Evolutionary conservation across 1,139 yeast species (phyloP), one percentile per base, ranked within the genome.

Genomic region (Geotrichum phurueaensis): DNA sequence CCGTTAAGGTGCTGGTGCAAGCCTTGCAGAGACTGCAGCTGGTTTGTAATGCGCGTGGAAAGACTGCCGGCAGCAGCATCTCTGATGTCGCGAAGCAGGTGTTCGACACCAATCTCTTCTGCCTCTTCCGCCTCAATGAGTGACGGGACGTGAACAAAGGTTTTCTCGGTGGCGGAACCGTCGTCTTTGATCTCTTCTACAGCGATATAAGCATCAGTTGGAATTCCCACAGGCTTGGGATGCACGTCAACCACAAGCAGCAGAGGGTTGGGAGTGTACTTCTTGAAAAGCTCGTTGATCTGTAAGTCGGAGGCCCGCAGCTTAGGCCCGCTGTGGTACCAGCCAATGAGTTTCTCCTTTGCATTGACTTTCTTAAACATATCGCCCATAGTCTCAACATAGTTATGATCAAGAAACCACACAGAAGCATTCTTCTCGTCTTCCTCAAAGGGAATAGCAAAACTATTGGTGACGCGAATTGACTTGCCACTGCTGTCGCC

Each of bases 281-380:
- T 86, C 74, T 88, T 92, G 78, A 95, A 91, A 57, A 86, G 75
- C 67, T 94, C 97, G 71, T 92, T 94, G 71, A 95, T 94, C 71
- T 88, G 89, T 67, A 94, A 79, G 73, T 95, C 99, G 20, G 96
- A 86, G 1, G 94, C 83, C 69, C 84, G 85, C 68, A 95, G 81
- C 74, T 92, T 91, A 15, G 98, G 98, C 0, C 99, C 99, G 20
- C 96, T 86, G 73, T 95, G 99, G 72, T 95, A 95, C 99, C 99
- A 95, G 12, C 99, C 99, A 73, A 95, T 86, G 62, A 95, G 80
- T 73, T 85, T 89, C 73, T 95, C 99, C 76, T 89, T 90, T 31
- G 99, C 99, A 77, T 92, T 94, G 72, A 94, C 94, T 75, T 95
- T 94, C 73, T 89, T 90, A 76, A 90, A 94, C 99, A 95, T 95